phyloP scores from a whole-genome alignment of 495 filamentous ascomycete genomes.

The Collariella sp. region DNA sequence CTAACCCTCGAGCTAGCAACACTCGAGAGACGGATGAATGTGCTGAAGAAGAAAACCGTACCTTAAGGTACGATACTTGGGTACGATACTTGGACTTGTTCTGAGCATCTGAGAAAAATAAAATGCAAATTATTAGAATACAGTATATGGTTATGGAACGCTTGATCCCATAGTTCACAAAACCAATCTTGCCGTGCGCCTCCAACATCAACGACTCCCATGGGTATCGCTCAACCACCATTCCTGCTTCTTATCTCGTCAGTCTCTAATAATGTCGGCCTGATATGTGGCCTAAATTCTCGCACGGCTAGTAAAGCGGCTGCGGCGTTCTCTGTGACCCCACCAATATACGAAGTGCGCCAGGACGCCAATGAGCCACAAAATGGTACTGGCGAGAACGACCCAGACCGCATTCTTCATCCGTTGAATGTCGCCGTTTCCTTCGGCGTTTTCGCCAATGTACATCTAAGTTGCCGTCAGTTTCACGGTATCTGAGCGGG shows the following conservation, averaged over 20 bases:
- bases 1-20: too few relatives aligned
- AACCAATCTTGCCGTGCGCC: neutral
- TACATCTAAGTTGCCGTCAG: conserved; percentile 44
- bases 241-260: neutral
- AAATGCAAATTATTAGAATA: too few relatives aligned
- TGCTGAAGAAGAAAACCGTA: too few relatives aligned
- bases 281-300: conserved; percentile 28
- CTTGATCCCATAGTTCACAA: neutral
- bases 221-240: neutral
- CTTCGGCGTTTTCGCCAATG: conserved; percentile 56
- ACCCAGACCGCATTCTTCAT: conserved; percentile 89
- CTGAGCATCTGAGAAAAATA: neutral
- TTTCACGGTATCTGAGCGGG: neutral
- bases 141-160: too few relatives aligned
- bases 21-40: too few relatives aligned
- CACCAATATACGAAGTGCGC: conserved; percentile 38
- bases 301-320: conserved; percentile 44
- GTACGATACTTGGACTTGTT: too few relatives aligned
- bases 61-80: too few relatives aligned
- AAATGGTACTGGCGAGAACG: conserved; percentile 59
- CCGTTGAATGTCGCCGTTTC: conserved; percentile 50
- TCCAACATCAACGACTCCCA: neutral
- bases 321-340: conserved; percentile 31
- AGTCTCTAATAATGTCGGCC: neutral
- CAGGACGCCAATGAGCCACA: conserved; percentile 58